Base-by-base conservation (phyloP, 2,329 filamentous ascomycete genomes). In the Neoarthrinium moseri region DNA sequence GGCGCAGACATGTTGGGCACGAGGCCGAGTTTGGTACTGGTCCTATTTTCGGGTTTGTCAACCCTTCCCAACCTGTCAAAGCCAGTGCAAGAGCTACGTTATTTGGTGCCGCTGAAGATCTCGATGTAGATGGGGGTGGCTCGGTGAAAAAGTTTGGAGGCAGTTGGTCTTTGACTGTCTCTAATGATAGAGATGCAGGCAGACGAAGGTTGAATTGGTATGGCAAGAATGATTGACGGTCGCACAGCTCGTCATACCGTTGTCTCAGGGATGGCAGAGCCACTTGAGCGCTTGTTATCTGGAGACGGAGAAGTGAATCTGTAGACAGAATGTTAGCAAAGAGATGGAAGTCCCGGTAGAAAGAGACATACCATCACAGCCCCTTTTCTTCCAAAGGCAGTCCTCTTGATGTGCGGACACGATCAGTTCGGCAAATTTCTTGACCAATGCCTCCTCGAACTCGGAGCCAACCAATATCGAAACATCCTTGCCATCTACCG, bases 1-100 rank as follows among this genome's bases (percentile, higher is more conserved):
- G 83, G 48, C 94, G 84, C 59, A 95, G 87, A 63, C 94, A 99
- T 17, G 89, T 88, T 48, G 86, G 79, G 65, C 94, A 99, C 4
- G 83, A 84, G 5, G 88, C 84, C 13, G 92, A 80, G 49, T 89
- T 87, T 32, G 85, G 82, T 18, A 86, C 80, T 2, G 81, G 67
- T 61, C 84, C 65, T 57, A 83, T 68, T 61, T 75, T 68, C 11
- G 69, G 52, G 54, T 80, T 77, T 6, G 68, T 70, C 3, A 83
- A 70, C n/a, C 82, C 83, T 57, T 89, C 81, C 88, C 89, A 92
- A 26, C 89, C 89, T 48, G 86, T 79, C 17, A 91, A 65, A 10
- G 89, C 86, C 44, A 94, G 73, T 1, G 78, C 73, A 12, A 92
- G 71, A 1, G 87, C 87, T 7, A 82, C 70, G 38, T 77, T 74